Evolutionary conservation across 805 yeast species (phyloP).

Genomic region (Kazachstania bromeliacearum): DNA sequence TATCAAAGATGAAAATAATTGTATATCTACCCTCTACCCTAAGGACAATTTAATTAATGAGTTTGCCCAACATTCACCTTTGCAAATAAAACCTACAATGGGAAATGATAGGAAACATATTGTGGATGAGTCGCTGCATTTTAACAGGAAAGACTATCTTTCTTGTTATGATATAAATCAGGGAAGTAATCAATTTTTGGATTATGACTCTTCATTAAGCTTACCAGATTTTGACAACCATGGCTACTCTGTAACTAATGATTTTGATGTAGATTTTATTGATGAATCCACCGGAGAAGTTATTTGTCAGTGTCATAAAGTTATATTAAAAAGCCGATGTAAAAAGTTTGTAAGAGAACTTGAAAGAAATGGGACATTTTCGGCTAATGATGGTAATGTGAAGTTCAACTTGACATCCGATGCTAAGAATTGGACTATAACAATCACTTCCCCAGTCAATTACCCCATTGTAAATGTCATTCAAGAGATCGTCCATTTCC

Average conservation of each 20-base stretch:
- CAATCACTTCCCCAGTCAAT: neutral
- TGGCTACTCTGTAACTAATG: neutral
- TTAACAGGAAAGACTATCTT: neutral
- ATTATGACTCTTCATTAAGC: neutral
- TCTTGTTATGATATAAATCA: neutral
- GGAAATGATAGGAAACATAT: too few relatives aligned
- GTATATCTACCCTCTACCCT: constrained; percentile 45
- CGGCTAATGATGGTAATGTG: constrained; percentile 5
- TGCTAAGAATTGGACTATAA: constrained; percentile 5
- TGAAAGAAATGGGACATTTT: neutral
- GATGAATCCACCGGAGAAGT: constrained; percentile 5
- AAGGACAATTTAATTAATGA: constrained; percentile 42
- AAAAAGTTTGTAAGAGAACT: constrained; percentile 7
- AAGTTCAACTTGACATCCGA: constrained; percentile 1
- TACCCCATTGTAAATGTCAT: neutral
- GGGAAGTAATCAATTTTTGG: neutral
- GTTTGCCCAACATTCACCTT: constrained; percentile 45
- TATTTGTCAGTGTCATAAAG: constrained; percentile 19
- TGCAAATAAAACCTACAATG: constrained; percentile 14
- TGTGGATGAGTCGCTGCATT: neutral
- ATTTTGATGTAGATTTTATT: constrained; percentile 15
- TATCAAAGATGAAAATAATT: constrained; percentile 51
- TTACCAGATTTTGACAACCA: neutral
- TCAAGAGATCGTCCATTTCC: constrained; percentile 11
- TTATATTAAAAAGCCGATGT: constrained; percentile 15